Evolutionary conservation across 768 basidiomycete species (phyloP).

Genomic region (Lyophyllum atratum): DNA sequence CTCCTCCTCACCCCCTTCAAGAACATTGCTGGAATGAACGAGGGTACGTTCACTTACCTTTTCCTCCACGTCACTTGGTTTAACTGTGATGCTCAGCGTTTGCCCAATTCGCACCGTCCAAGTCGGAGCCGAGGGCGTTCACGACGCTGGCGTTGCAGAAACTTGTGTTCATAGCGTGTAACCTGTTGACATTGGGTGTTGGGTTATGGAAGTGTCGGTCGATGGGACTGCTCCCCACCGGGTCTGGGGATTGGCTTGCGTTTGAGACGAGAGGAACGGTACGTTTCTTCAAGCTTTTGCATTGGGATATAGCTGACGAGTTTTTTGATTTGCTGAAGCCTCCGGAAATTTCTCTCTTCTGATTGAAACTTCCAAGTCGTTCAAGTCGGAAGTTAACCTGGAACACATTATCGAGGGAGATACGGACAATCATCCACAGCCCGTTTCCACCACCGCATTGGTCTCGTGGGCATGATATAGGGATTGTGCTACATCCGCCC

Average conservation of each 20-base stretch:
- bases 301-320: neutral
- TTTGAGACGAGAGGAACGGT: conserved; percentile 83
- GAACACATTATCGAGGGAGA: too few species aligned
- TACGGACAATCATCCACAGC: too few species aligned
- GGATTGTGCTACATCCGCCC: too few species aligned
- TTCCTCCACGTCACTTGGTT: neutral
- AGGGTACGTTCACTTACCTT: conserved; percentile 50
- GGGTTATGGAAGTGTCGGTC: conserved; percentile 92
- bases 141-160: conserved; percentile 71
- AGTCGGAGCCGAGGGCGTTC: conserved; percentile 49
- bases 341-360: conserved; percentile 6
- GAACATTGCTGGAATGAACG: conserved; percentile 77
- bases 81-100: conserved; percentile 50
- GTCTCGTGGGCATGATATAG: too few species aligned
- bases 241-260: conserved; percentile 93
- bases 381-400: too few species aligned
- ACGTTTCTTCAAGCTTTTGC: conserved; percentile 26
- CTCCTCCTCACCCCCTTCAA: conserved; percentile 85
- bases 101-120: conserved; percentile 71
- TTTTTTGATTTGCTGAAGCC: neutral
- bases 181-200: conserved; percentile 75
- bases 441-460: too few species aligned
- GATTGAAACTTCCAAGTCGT: neutral
- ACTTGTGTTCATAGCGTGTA: conserved; percentile 69
- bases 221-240: conserved; percentile 90